Base-by-base conservation (phyloP, 306 rosid genomes). In the Acacia melanoxylon region DNA sequence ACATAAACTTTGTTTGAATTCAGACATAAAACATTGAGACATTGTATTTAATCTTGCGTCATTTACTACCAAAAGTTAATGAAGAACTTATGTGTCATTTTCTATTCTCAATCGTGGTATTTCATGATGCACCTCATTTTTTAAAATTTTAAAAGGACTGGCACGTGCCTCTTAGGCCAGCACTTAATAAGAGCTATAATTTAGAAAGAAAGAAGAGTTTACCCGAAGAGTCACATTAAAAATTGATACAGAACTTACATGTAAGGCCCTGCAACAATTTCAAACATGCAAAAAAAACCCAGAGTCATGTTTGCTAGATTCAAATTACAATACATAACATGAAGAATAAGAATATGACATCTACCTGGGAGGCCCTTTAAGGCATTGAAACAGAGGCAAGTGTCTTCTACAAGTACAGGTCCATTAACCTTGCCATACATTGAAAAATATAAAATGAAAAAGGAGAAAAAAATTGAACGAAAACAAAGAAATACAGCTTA, bases 371-470 rank as follows among this genome's bases (percentile, higher is more conserved):
- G 99, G 86, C 99, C 99, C 87, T 93, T 90, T 76, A 95, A 87
- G 67, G 98, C 94, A 91, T 93, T 95, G 90, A 93, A 95, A 88
- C 99, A 95, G 70, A 95, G 99, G 89, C 98, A 95, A 67, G 98
- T 93, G 79, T 95, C 98, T 89, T 95, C 99, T 24, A 95, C 99
- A 72, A 95, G 89, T 68, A 95, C 99, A 46, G 99, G 99, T 72
- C 98, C 99, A 62, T 95, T 90, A 74, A 95, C 94, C 98, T 94
- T 81, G 41, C 77, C 81, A 84, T 72, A n/a, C 61, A 35, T 37
- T 12, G 25, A 24, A 45, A n/a, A 44, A 71, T 12, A 62, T 62
- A 27, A 29, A 51, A 27, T 25, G 33, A 44, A 70, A 40, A 15
- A 20, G 79, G 65, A 73, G 27, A 75, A 81, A 54, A 42, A 63